These are phyloP conservation scores for Boletales sp. DNA, from an alignment of 768 basidiomycete genomes.

Conservation along the genomic window DNA sequence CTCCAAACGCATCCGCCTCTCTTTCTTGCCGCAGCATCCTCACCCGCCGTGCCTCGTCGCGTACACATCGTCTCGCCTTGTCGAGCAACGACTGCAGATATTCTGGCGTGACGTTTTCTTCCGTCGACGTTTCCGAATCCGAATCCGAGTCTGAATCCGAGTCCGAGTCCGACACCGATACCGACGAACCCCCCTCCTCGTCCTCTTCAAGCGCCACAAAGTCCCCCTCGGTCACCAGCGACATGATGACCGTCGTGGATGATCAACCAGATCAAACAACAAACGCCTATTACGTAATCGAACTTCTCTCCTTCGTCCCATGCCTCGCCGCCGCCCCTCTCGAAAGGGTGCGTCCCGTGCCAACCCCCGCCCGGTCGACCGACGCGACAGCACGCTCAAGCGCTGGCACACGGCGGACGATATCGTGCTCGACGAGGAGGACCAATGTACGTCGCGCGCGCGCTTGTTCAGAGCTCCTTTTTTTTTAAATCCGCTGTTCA, in stretches of 20 bases:
- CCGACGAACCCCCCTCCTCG: not conserved
- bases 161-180: conserved; percentile 5
- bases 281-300: conserved; percentile 17
- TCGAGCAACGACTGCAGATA: conserved; percentile 60
- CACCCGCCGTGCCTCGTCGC: conserved; percentile 26
- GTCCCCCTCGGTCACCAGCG: not conserved
- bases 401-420: conserved; percentile 68
- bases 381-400: conserved; percentile 49
- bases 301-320: not conserved
- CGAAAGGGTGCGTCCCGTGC: conserved; percentile 31
- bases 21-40: conserved; percentile 23
- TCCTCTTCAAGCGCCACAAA: conserved; percentile 2
- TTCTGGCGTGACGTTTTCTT: conserved; percentile 51
- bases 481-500: conserved; percentile 25
- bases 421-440: conserved; percentile 74
- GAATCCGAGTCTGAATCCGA: conserved; percentile 37
- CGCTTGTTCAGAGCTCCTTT: not conserved
- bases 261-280: too few species aligned
- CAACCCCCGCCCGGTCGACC: conserved; percentile 47
- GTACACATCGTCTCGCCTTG: conserved; percentile 42
- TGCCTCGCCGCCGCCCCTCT: conserved; percentile 42
- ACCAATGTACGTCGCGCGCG: conserved; percentile 57
- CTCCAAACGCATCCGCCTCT: conserved; percentile 34
- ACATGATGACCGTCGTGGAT: too few species aligned
- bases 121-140: conserved; percentile 26